Conservation (phyloP, 306 rosid species). For the Dalbergia cultrata region DNA sequence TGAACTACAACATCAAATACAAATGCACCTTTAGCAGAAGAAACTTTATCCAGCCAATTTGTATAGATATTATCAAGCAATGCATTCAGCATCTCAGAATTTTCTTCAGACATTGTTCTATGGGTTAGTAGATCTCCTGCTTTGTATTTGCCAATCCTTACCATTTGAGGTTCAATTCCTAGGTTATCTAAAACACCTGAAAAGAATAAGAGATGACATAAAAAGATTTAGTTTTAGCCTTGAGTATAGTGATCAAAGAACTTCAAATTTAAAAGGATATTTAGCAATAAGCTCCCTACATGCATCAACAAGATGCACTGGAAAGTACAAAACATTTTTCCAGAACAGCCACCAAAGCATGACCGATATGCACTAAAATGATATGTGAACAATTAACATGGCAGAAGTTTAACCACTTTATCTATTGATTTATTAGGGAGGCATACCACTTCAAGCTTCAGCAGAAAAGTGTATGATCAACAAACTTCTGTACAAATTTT, state of each 20-base stretch:
- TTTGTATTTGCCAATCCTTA: conserved; percentile 93
- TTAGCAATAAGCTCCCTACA: conserved; percentile 1
- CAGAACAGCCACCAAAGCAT: background rate
- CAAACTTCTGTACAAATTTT: too few species aligned
- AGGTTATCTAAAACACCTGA: conserved; percentile 85
- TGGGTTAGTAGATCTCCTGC: conserved; percentile 89
- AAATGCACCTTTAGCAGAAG: conserved; percentile 79
- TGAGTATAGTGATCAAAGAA: conserved; percentile 37
- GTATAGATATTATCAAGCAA: conserved; percentile 87
- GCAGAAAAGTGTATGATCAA: too few species aligned
- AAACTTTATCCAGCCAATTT: conserved; percentile 89
- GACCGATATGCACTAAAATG: too few species aligned
- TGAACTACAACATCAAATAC: conserved; percentile 46
- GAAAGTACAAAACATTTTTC: conserved; percentile 15
- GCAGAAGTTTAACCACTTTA: background rate
- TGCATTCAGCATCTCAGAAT: conserved; percentile 84
- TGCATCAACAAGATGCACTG: conserved; percentile 28
- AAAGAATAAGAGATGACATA: conserved; percentile 31
- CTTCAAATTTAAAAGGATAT: conserved; percentile 9
- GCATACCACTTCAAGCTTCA: background rate
- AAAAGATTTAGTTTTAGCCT: conserved; percentile 31
- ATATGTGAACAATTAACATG: conserved; percentile 8
- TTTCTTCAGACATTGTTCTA: conserved; percentile 78
- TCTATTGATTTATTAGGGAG: conserved; percentile 19
- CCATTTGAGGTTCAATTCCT: conserved; percentile 93